Base-by-base conservation (phyloP, 768 basidiomycete genomes). In the Tylopilus sp. region DNA sequence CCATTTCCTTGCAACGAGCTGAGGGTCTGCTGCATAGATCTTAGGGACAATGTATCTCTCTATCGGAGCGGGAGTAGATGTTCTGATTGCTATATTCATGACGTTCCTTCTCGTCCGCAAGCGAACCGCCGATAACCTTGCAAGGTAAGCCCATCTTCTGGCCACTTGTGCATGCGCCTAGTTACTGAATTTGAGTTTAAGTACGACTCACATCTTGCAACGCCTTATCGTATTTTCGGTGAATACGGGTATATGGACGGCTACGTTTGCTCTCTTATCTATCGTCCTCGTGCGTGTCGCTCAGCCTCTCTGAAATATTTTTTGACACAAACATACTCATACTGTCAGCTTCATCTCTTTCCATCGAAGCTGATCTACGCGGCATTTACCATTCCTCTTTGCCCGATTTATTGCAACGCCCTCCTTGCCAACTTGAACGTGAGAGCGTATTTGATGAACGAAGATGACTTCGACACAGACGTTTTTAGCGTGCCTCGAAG, bases 81-180 rank as follows among this genome's bases (percentile, higher is more conserved):
- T 58, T 14, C 5, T 58, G 19, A 58, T 59, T 6, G 45, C 56
- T 8, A 24, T 42, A 3, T 44, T 9, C 6, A 12, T 58, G 45
- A 53, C 41, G 3, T 42, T 25, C 30, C 17, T 54, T 11, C 47
- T 58, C 3, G 1, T 54, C 11, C 47, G 51, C 16, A 7, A 33
- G 4, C 42, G 36, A 17, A 4, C 9, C 0, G 9, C 22, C 13
- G 29, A 13, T 30, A 6, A 4, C 10, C n/a, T 53, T 1, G 37
- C 37, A 19, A 45, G 24, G 53, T 41, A 11, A 24, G 38, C 29
- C 41, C 6, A 8, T 17, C 6, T 4, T 31, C 4, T 22, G 26
- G 5, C 5, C 7, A 3, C 1, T 3, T 1, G 19, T 4, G n/a
- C 21, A 12, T 13, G 7, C 13, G 21, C 22, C 37, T 26, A 25